Evolutionary conservation across 2,329 filamentous ascomycete genomes (phyloP).

Genomic region (Dactylella cylindrospora): DNA sequence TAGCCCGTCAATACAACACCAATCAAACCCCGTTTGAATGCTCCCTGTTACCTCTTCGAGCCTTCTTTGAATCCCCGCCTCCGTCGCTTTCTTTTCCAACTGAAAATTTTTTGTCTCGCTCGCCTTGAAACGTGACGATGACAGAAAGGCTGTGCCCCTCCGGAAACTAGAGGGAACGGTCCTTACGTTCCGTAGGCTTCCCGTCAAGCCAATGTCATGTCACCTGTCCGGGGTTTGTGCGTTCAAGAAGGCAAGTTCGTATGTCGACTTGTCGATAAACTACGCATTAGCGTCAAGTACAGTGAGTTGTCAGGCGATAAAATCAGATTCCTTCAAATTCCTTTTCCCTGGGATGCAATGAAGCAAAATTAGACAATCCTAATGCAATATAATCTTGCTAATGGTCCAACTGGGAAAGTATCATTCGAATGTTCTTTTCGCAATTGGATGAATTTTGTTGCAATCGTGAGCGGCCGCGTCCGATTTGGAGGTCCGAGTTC

Average conservation of each 20-base stretch:
- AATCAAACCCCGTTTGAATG: neutral
- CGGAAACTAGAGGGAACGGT: too few relatives aligned
- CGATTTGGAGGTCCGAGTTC: slow-evolving; percentile 7
- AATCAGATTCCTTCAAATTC: too few relatives aligned
- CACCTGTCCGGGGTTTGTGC: slow-evolving; percentile 3
- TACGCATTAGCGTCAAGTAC: slow-evolving; percentile 43
- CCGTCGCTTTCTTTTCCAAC: neutral
- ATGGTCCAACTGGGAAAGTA: too few relatives aligned
- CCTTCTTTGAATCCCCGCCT: too few relatives aligned
- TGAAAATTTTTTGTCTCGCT: neutral
- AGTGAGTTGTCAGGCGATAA: slow-evolving; percentile 38
- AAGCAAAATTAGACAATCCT: too few relatives aligned
- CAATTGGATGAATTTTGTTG: slow-evolving; percentile 10
- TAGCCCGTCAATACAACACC: slow-evolving; percentile 1
- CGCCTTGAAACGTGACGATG: slow-evolving; percentile 18
- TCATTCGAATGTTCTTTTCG: too few relatives aligned
- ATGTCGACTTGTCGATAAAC: slow-evolving; percentile 15
- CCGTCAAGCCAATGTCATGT: slow-evolving; percentile 28
- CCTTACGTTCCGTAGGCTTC: neutral
- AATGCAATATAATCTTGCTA: too few relatives aligned
- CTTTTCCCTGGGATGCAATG: too few relatives aligned
- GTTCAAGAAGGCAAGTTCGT: slow-evolving; percentile 2
- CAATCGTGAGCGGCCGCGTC: neutral
- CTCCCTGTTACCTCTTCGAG: neutral
- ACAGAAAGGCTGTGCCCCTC: slow-evolving; percentile 7